phyloP scores from a whole-genome alignment of 108 stramenopile species.

The Phaeodactylum tricornutum region DNA sequence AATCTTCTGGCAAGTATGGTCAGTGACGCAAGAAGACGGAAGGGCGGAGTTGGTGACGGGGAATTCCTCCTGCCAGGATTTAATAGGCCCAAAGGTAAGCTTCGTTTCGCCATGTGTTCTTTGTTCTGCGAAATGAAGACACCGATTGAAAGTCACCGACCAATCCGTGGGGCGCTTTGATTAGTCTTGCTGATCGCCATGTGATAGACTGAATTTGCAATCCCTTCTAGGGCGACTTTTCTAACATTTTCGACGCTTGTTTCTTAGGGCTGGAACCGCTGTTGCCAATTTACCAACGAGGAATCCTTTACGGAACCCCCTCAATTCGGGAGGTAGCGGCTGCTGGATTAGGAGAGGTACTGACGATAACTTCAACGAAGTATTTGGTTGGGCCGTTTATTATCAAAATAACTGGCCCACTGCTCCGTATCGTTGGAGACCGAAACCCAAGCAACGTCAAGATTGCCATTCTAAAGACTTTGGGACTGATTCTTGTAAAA shows the following conservation, averaged over 20 bases:
- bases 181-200: slow-evolving; percentile 79
- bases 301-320: slow-evolving; percentile 87
- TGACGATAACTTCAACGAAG: slow-evolving; percentile 77
- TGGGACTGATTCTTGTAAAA: slow-evolving; percentile 83
- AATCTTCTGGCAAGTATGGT: slow-evolving; percentile 88
- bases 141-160: slow-evolving; percentile 32
- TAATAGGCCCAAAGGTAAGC: slow-evolving; percentile 86
- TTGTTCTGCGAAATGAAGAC: slow-evolving; percentile 21
- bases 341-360: slow-evolving; percentile 90
- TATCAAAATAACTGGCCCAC: slow-evolving; percentile 95
- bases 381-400: slow-evolving; percentile 83
- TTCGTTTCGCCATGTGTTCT: neutral
- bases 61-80: slow-evolving; percentile 90
- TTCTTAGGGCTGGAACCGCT: slow-evolving; percentile 86
- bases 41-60: slow-evolving; percentile 84
- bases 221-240: neutral
- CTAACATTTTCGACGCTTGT: neutral
- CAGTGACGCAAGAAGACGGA: slow-evolving; percentile 73
- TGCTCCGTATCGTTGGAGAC: slow-evolving; percentile 97
- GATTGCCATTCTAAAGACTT: slow-evolving; percentile 83
- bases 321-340: slow-evolving; percentile 82
- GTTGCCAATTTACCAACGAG: slow-evolving; percentile 93
- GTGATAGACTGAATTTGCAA: neutral
- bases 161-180: slow-evolving; percentile 31
- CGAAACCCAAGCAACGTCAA: slow-evolving; percentile 89